Percentiles rank a stretch among this genome's conserved stretches.
Evolutionary conservation across 129 eudicot species (phyloP).

Genomic region (Kitagawia praeruptora): DNA sequence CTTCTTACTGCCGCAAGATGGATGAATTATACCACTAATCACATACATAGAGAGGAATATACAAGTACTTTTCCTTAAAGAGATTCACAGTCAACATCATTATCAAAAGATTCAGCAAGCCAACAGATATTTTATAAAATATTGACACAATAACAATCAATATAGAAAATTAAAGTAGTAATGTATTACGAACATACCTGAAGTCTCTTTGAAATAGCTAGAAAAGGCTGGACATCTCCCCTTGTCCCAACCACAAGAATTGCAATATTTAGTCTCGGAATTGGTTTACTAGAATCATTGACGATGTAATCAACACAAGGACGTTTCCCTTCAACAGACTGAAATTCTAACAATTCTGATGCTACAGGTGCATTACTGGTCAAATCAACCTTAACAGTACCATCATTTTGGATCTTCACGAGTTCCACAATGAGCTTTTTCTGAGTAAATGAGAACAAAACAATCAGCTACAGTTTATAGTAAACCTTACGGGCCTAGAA

Average conservation of each 20-base stretch:
- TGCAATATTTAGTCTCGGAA: conserved; percentile 74
- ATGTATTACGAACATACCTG: conserved; percentile 41
- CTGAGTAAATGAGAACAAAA: conserved; percentile 25
- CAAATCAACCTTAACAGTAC: conserved; percentile 81
- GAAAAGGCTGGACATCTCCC: conserved; percentile 98
- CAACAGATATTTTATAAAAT: neutral
- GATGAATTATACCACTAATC: no score
- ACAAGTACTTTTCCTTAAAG: neutral
- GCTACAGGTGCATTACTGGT: conserved; percentile 50
- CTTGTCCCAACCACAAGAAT: conserved; percentile 95
- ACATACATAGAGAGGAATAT: neutral
- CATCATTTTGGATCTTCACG: conserved; percentile 69
- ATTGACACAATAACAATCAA: neutral
- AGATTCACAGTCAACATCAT: neutral
- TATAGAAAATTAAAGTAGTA: neutral
- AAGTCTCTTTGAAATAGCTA: conserved; percentile 84
- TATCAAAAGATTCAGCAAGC: neutral
- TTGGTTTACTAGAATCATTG: conserved; percentile 37
- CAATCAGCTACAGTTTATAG: neutral
- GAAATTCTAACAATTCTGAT: conserved; percentile 67
- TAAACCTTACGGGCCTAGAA: neutral
- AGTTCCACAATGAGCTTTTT: conserved; percentile 64
- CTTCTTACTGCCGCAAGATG: no score
- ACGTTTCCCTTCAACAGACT: conserved; percentile 38
- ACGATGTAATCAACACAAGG: conserved; percentile 35